Conservation (phyloP, 1,284 basidiomycete species). For the Trametes versicolor region DNA sequence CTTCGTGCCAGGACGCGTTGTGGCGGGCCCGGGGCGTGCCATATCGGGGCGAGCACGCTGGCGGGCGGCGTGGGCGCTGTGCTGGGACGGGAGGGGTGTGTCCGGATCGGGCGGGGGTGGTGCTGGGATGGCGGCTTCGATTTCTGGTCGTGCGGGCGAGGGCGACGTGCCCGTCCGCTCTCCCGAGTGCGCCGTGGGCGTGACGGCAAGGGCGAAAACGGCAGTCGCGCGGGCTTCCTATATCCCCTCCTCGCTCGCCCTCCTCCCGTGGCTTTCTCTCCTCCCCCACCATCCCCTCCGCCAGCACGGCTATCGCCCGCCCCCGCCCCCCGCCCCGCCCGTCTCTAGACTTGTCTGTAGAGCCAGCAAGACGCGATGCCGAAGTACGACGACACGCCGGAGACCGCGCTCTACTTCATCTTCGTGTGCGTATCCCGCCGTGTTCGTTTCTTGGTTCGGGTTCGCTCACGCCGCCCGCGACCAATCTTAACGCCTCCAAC, state of each 20-base stretch:
- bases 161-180: background rate
- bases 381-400: conserved; percentile 51
- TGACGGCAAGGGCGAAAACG: background rate
- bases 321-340: conserved; percentile 11
- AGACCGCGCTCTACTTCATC: conserved; percentile 58
- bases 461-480: conserved; percentile 24
- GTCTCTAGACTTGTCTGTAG: conserved; percentile 9
- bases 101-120: conserved; percentile 19
- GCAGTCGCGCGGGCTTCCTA: conserved; percentile 5
- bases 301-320: conserved; percentile 15
- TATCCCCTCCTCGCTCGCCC: conserved; percentile 15
- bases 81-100: conserved; percentile 1
- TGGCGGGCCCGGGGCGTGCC: conserved; percentile 27
- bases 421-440: conserved; percentile 54
- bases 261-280: conserved; percentile 18
- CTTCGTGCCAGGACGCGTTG: conserved; percentile 14
- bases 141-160: conserved; percentile 22
- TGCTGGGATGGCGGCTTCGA: conserved; percentile 24
- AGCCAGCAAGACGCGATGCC: conserved; percentile 7
- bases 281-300: conserved; percentile 14
- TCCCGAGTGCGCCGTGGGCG: background rate
- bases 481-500: too few relatives aligned
- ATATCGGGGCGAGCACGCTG: conserved; percentile 14
- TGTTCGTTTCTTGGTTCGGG: conserved; percentile 45
- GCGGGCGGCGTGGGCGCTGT: conserved; percentile 11